phyloP scores from a whole-genome alignment of 2,329 filamentous ascomycete genomes.

The Parasarocladium wereldwijsianum region DNA sequence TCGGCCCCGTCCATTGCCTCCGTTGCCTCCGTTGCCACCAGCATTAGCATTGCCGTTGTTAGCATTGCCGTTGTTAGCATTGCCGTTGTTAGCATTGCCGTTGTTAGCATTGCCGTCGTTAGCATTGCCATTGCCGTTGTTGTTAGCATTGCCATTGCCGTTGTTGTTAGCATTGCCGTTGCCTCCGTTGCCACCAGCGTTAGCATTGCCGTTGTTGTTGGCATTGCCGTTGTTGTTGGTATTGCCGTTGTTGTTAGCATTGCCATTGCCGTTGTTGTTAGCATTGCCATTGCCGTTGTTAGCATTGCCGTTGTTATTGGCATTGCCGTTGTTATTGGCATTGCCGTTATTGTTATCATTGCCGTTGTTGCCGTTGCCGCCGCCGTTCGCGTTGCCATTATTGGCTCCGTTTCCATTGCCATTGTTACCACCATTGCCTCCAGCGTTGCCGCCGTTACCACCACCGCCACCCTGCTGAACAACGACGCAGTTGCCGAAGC shows the following conservation, averaged over 20 bases:
- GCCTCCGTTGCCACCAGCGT: constrained; percentile 1
- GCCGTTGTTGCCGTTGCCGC: neutral
- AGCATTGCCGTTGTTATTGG: constrained; percentile 1
- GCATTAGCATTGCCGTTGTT: constrained; percentile 1
- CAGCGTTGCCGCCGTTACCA: neutral
- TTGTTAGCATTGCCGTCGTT: constrained; percentile 1
- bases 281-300: constrained; percentile 1
- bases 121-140: neutral
- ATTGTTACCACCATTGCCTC: neutral
- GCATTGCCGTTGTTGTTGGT: constrained; percentile 1
- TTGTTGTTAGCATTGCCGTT: neutral
- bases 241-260: constrained; percentile 2
- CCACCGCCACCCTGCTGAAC: constrained; percentile 6
- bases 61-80: neutral
- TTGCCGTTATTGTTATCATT: neutral
- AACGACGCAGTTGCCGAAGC: constrained; percentile 8
- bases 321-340: constrained; percentile 1
- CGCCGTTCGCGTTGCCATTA: constrained; percentile 1
- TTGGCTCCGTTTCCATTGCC: neutral
- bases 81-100: constrained; percentile 1
- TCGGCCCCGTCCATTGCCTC: too few species aligned
- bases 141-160: neutral
- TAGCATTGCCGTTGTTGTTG: constrained; percentile 2
- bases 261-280: neutral
- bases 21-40: constrained; percentile 1